phyloP scores from a whole-genome alignment of 352 stramenopile species.

The Phytophthora syringae region DNA sequence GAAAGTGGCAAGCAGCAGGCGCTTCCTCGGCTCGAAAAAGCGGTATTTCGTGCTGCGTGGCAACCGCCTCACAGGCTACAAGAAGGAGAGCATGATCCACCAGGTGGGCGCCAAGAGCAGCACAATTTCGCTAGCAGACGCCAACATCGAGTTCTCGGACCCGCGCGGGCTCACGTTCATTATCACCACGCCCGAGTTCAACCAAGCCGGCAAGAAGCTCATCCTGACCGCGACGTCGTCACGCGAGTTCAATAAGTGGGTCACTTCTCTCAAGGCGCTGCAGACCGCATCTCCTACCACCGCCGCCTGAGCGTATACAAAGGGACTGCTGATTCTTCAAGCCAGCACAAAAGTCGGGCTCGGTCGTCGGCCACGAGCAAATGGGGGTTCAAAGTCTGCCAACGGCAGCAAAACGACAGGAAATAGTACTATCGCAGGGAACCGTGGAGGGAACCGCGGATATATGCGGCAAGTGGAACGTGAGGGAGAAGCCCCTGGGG shows the following conservation, averaged over 20 bases:
- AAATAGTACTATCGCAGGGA: slow-evolving; percentile 36
- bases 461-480: slow-evolving; percentile 32
- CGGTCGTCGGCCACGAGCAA: slow-evolving; percentile 5
- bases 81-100: slow-evolving; percentile 79
- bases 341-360: slow-evolving; percentile 13
- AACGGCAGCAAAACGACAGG: slow-evolving; percentile 30
- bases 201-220: slow-evolving; percentile 79
- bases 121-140: slow-evolving; percentile 67
- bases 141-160: slow-evolving; percentile 73
- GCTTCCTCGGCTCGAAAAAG: slow-evolving; percentile 87
- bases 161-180: slow-evolving; percentile 72
- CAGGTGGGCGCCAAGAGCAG: slow-evolving; percentile 77
- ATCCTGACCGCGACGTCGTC: slow-evolving; percentile 74
- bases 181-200: slow-evolving; percentile 80
- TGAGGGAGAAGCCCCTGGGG: slow-evolving; percentile 15
- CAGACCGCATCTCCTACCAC: slow-evolving; percentile 40
- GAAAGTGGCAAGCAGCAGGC: slow-evolving; percentile 80
- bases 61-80: slow-evolving; percentile 69
- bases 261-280: slow-evolving; percentile 65
- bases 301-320: slow-evolving; percentile 44
- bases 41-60: slow-evolving; percentile 83
- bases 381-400: slow-evolving; percentile 13
- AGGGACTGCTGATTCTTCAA: slow-evolving; percentile 1
- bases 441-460: slow-evolving; percentile 14
- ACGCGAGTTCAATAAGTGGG: slow-evolving; percentile 89